phyloP scores from a whole-genome alignment of 495 filamentous ascomycete genomes.

The Emericellopsis terricola region DNA sequence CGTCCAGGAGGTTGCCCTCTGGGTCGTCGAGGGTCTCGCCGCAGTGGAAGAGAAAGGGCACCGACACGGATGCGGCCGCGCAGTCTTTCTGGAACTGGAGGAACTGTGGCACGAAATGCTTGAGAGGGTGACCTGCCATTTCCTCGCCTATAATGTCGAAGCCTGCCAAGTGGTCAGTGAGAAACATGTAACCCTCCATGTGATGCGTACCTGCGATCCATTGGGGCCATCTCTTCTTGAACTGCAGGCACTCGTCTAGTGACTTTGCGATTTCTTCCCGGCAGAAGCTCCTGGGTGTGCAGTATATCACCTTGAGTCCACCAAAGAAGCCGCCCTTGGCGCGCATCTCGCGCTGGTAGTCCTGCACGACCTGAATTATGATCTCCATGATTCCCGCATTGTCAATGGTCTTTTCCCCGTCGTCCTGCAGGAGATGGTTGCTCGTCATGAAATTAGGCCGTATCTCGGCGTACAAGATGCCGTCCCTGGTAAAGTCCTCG shows the following conservation, averaged over 20 bases:
- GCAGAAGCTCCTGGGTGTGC: conserved; percentile 34
- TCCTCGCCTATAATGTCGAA: conserved; percentile 87
- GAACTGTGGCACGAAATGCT: conserved; percentile 54
- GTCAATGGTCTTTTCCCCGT: conserved; percentile 19
- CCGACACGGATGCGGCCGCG: conserved; percentile 44
- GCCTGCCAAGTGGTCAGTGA: conserved; percentile 19
- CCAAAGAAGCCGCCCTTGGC: conserved; percentile 9
- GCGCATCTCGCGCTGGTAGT: conserved; percentile 19
- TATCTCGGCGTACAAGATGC: conserved; percentile 40
- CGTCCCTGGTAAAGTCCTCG: conserved; percentile 31
- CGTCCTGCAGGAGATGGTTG: conserved; percentile 29
- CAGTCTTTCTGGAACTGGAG: conserved; percentile 69
- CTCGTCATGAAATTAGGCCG: conserved; percentile 37
- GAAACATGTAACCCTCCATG: too few relatives aligned
- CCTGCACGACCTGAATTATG: conserved; percentile 27
- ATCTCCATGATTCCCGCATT: conserved; percentile 32
- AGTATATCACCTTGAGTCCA: conserved; percentile 34
- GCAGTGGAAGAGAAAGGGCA: conserved; percentile 94
- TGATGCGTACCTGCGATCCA: conserved; percentile 53
- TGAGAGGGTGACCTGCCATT: conserved; percentile 48
- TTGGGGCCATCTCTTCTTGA: conserved; percentile 50
- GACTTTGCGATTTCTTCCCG: conserved; percentile 39
- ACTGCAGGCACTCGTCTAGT: conserved; percentile 61
- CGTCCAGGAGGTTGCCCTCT: conserved; percentile 79
- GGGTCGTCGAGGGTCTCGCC: conserved; percentile 71